Conservation (phyloP, 257 asterid genomes). For the Solanum paucissectum region DNA sequence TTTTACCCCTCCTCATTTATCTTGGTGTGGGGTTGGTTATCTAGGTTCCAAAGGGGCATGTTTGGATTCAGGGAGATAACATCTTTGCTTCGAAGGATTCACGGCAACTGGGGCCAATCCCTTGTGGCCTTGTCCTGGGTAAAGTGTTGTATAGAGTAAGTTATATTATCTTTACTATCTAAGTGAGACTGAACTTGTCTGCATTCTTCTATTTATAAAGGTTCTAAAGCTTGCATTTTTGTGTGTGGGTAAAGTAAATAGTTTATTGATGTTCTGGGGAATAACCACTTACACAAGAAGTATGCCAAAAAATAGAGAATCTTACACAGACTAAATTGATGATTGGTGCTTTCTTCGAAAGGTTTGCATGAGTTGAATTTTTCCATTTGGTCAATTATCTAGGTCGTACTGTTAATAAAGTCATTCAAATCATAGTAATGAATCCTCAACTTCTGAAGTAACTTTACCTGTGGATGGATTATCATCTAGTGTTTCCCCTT, state of each 20-base stretch:
- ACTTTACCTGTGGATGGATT: not conserved
- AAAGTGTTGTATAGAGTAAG: conserved; percentile 70
- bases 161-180: not conserved
- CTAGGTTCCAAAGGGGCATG: conserved; percentile 93
- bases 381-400: no score
- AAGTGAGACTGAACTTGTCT: not conserved
- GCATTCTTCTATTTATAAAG: no score
- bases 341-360: no score
- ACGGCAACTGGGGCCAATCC: conserved; percentile 71
- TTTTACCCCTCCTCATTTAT: not conserved
- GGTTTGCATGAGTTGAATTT: no score
- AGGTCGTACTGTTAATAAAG: not conserved
- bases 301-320: no score
- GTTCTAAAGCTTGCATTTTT: no score
- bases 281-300: no score
- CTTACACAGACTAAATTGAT: no score
- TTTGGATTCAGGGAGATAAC: conserved; percentile 96
- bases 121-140: conserved; percentile 65
- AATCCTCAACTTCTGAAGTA: not conserved
- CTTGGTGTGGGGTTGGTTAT: conserved; percentile 1
- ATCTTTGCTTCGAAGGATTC: conserved; percentile 69
- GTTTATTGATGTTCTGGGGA: no score
- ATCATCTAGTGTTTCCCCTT: not conserved
- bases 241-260: no score
- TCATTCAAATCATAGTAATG: not conserved